phyloP scores from a whole-genome alignment of 345 rosid genomes.

The Eucalyptus erythrocorys region DNA sequence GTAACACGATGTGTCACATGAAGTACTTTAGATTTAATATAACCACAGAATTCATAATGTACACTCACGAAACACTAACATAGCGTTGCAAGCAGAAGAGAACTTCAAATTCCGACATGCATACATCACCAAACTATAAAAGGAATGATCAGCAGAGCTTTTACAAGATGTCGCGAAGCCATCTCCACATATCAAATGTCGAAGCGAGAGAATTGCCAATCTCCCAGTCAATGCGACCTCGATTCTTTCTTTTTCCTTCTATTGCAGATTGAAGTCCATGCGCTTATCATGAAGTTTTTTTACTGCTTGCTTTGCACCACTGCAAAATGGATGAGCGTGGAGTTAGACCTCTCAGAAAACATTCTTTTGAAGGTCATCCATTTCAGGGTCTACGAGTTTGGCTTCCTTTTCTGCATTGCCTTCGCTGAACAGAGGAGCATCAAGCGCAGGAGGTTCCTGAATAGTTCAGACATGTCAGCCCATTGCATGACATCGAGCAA shows the following conservation, averaged over 20 bases:
- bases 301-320: neutral
- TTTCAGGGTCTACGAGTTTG: conserved; percentile 39
- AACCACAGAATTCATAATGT: neutral
- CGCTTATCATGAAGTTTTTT: neutral
- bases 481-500: neutral
- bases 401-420: conserved; percentile 30
- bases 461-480: neutral
- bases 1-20: neutral
- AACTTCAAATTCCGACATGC: neutral
- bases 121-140: neutral
- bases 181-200: neutral
- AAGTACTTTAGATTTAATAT: neutral
- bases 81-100: neutral
- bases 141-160: neutral
- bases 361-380: conserved; percentile 64
- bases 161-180: neutral
- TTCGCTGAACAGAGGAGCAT: conserved; percentile 33
- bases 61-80: neutral
- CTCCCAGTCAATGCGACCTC: neutral
- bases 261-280: neutral
- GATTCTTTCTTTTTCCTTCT: neutral
- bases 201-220: neutral
- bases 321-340: neutral
- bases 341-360: conserved; percentile 34
- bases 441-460: conserved; percentile 77